These are phyloP conservation scores for Chrysoporthe puriensis DNA, from an alignment of 2,329 filamentous ascomycete species.

Conservation along the genomic window DNA sequence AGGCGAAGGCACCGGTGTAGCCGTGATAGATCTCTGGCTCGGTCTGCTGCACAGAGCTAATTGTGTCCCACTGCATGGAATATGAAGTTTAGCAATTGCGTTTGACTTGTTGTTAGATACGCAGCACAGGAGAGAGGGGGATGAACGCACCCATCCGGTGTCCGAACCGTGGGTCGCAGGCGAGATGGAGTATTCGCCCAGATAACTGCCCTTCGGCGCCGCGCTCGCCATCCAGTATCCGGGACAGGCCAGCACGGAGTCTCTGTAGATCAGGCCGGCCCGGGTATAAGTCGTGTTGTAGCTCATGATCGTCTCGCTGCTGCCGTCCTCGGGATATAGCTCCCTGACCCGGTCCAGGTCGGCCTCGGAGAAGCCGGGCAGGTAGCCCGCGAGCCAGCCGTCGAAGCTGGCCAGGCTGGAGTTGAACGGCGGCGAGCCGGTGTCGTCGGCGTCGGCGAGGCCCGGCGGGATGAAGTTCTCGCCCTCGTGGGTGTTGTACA, in stretches of 20 bases:
- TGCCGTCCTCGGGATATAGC: constrained; percentile 53
- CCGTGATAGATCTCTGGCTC: constrained; percentile 59
- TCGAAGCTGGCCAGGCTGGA: constrained; percentile 53
- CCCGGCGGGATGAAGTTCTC: constrained; percentile 62
- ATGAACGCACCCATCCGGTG: constrained; percentile 53
- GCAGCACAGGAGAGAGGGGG: not conserved
- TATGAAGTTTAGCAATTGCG: not conserved
- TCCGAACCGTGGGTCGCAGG: constrained; percentile 64
- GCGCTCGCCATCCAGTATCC: constrained; percentile 58
- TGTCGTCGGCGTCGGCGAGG: constrained; percentile 41
- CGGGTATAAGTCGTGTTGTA: constrained; percentile 57
- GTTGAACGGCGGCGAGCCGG: constrained; percentile 50
- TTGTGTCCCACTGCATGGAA: constrained; percentile 55
- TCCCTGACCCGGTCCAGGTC: constrained; percentile 45
- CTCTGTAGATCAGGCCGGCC: constrained; percentile 61
- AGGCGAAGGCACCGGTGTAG: constrained; percentile 61
- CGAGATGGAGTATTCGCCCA: constrained; percentile 62
- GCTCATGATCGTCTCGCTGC: constrained; percentile 47
- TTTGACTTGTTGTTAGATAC: not conserved
- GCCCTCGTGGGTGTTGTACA: constrained; percentile 67
- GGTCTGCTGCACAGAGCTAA: constrained; percentile 55
- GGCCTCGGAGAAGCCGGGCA: constrained; percentile 49
- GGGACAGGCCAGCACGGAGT: constrained; percentile 63
- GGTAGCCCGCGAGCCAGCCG: constrained; percentile 56
- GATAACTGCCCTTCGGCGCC: constrained; percentile 50